phyloP scores from a whole-genome alignment of 202 grass and related monocot genomes.

The Setaria viridis region DNA sequence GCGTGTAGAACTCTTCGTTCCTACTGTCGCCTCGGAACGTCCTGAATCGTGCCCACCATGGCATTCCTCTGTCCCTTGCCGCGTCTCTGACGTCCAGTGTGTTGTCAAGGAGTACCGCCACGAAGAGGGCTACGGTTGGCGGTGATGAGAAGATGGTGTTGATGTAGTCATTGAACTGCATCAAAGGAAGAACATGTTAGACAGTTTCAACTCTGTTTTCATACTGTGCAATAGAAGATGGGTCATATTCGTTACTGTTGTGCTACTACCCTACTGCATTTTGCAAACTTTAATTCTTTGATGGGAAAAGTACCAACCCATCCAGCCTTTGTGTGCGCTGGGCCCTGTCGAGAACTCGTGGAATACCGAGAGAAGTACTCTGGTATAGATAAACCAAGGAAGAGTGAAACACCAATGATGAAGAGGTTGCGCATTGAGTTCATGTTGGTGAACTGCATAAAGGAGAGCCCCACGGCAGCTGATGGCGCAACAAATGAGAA shows the following conservation, averaged over 20 bases:
- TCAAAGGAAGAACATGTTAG: background rate
- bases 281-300: background rate
- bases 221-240: background rate
- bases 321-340: slow-evolving; percentile 87
- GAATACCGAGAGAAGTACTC: slow-evolving; percentile 92
- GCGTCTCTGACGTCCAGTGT: slow-evolving; percentile 76
- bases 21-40: slow-evolving; percentile 76
- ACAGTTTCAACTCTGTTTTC: background rate
- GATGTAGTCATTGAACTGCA: slow-evolving; percentile 98
- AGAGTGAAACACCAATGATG: slow-evolving; percentile 86
- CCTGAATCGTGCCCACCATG: slow-evolving; percentile 86
- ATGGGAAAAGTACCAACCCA: slow-evolving; percentile 62
- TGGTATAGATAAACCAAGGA: slow-evolving; percentile 90
- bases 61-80: slow-evolving; percentile 78
- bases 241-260: background rate
- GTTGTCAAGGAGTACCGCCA: slow-evolving; percentile 86
- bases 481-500: slow-evolving; percentile 46
- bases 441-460: slow-evolving; percentile 98
- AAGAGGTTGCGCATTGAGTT: slow-evolving; percentile 98
- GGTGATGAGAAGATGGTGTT: slow-evolving; percentile 92
- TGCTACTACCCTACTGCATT: background rate
- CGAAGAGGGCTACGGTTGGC: slow-evolving; percentile 73
- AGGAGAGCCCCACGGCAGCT: slow-evolving; percentile 93
- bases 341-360: slow-evolving; percentile 59
- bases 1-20: slow-evolving; percentile 93